A percentile compares a stretch with the other conserved stretches of the same genome.
Conservation (phyloP, 2,329 filamentous ascomycete genomes). For the Fusarium scirpi region DNA sequence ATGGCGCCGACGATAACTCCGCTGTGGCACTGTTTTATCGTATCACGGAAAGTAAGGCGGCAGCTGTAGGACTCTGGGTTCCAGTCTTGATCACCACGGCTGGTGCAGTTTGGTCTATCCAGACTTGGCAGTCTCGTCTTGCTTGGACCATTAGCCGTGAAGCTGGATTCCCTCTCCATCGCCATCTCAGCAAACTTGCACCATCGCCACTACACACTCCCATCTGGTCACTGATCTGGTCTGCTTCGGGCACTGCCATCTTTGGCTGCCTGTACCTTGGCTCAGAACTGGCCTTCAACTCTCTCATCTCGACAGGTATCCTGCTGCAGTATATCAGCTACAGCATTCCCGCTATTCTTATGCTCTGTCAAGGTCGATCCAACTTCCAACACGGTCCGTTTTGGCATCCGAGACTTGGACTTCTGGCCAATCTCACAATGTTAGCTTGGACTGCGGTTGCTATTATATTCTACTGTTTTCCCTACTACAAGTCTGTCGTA, state of each 20-base stretch:
- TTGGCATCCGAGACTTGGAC: constrained; percentile 1
- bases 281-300: constrained; percentile 9
- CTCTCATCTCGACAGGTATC: constrained; percentile 5
- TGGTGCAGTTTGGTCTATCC: constrained; percentile 14
- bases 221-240: constrained; percentile 6
- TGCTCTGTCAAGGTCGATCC: neutral
- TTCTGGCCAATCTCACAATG: constrained; percentile 9
- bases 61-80: constrained; percentile 8
- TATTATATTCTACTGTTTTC: constrained; percentile 12
- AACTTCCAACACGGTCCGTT: constrained; percentile 12
- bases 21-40: constrained; percentile 7
- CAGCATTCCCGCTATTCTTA: constrained; percentile 1
- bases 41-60: constrained; percentile 1
- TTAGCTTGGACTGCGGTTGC: neutral
- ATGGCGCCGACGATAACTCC: constrained; percentile 5
- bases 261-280: constrained; percentile 11
- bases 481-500: neutral
- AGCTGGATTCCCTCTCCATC: constrained; percentile 5
- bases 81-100: neutral
- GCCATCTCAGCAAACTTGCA: constrained; percentile 8
- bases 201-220: constrained; percentile 3
- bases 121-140: constrained; percentile 12
- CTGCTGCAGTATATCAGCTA: constrained; percentile 9
- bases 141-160: constrained; percentile 5
- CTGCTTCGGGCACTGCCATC: neutral